Conservation (phyloP, 306 rosid species). For the Cicer cuneatum region DNA sequence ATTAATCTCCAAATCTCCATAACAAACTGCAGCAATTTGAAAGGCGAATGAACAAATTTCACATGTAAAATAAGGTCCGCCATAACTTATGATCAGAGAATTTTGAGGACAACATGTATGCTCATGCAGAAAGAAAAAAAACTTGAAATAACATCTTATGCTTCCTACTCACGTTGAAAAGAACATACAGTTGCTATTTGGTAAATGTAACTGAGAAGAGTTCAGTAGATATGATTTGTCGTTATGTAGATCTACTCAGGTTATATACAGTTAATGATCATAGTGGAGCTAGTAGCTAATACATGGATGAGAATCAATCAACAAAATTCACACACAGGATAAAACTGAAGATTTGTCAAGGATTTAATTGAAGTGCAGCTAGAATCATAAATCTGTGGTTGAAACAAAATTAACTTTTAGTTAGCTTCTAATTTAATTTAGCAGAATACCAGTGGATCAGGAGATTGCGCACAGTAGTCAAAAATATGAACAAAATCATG, state of each 20-base stretch:
- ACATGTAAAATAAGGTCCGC: slow-evolving; percentile 17
- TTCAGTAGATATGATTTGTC: slow-evolving; percentile 11
- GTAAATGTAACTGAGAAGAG: slow-evolving; percentile 19
- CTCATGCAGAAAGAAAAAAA: slow-evolving; percentile 5
- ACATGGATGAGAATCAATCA: slow-evolving; percentile 6
- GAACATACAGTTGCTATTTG: slow-evolving; percentile 4
- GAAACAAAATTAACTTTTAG: slow-evolving; percentile 25
- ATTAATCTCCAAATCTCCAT: slow-evolving; percentile 82
- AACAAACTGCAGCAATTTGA: slow-evolving; percentile 66
- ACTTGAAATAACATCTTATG: slow-evolving; percentile 5
- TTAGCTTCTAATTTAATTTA: background rate
- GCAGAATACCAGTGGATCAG: slow-evolving; percentile 85
- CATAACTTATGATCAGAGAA: slow-evolving; percentile 27
- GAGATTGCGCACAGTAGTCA: slow-evolving; percentile 65
- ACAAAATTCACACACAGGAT: slow-evolving; percentile 1
- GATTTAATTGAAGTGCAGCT: background rate
- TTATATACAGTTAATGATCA: background rate
- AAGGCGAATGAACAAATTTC: slow-evolving; percentile 25
- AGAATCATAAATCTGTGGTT: slow-evolving; percentile 23
- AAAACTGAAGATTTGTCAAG: background rate
- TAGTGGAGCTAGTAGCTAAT: slow-evolving; percentile 13
- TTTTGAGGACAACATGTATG: slow-evolving; percentile 17
- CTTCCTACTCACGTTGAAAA: slow-evolving; percentile 27
- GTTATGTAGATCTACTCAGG: background rate
- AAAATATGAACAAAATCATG: slow-evolving; percentile 67